Conservation (phyloP, 148 eudicot species). For the Mesembryanthemum crystallinum region DNA sequence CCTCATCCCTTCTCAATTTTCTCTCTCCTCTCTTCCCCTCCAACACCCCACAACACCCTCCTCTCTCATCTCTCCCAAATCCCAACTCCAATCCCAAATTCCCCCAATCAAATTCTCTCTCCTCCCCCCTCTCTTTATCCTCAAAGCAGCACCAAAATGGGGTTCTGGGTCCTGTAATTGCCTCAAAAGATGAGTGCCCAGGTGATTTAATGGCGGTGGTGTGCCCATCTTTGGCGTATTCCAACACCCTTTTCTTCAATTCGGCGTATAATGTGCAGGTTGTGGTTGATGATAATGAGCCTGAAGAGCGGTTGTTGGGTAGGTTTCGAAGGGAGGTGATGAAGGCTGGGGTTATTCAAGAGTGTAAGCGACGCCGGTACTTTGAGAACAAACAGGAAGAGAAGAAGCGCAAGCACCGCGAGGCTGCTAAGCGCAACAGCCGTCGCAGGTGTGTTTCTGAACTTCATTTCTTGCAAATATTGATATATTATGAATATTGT, state of each 20-base stretch:
- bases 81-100: not conserved
- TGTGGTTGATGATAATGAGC: conserved; percentile 70
- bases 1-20: conserved; percentile 53
- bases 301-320: conserved; percentile 59
- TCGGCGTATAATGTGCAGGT: conserved; percentile 82
- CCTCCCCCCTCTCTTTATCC: conserved; percentile 5
- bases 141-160: not conserved
- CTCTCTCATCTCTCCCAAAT: not conserved
- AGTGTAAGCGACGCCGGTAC: conserved; percentile 63
- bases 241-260: conserved; percentile 57
- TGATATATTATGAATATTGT: not conserved
- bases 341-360: conserved; percentile 82
- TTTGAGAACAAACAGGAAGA: conserved; percentile 79
- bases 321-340: conserved; percentile 82
- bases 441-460: conserved; percentile 50
- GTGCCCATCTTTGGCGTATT: conserved; percentile 53
- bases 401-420: conserved; percentile 79
- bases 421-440: conserved; percentile 90
- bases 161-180: conserved; percentile 4
- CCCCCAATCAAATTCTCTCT: not conserved
- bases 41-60: conserved; percentile 35
- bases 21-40: conserved; percentile 54
- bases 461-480: not conserved
- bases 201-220: conserved; percentile 52
- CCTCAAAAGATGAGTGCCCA: conserved; percentile 16